Base-by-base conservation (phyloP, 2,329 filamentous ascomycete genomes). In the Diaporthe vexans region DNA sequence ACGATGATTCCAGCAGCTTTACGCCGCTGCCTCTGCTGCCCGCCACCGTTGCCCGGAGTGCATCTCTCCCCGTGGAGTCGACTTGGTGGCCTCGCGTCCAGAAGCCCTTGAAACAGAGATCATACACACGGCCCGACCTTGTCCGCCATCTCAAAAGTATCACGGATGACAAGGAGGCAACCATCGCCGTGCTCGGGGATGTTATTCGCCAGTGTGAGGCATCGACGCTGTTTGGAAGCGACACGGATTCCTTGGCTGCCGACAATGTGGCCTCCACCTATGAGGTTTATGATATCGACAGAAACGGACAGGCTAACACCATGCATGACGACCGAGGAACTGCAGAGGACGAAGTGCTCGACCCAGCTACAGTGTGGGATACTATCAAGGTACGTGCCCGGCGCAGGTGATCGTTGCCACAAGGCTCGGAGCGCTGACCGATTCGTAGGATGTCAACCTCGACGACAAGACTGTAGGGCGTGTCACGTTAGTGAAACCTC, bases 241-340 rank as follows among this genome's bases (percentile, higher is more conserved):
- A 78, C n/a, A 46, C 73, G 15, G 73, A 80, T n/a, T 46, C 65
- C 19, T 11, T 68, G 8, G 56, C 33, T 17, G 46, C 17, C 51
- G 84, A 86, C 54, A 80, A 82, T 10, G 81, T 83, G 37, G 78
- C 79, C 43, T 85, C 87, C 3, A 88, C 88, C 21, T 90, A 89
- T 75, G 88, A 90, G 76, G 86, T 91, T 5, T 91, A 90, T 77
- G 89, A 91, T 76, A 83, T 91, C 17, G 85, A 84, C 0, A 80
- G 80, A 5, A 85, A 89, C 71, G 86, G 87, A 3, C 77, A 80
- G 1, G 84, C 86, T 2, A 73, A 85, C 11, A 77, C 83, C 2
- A 80, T 82, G 80, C 80, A 83, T 40, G 79, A 82, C 11, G 81
- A 84, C 59, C 77, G 81, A 33, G 78, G 83, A 21, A 80, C 85